These are phyloP conservation scores for Thelonectria olida DNA, from an alignment of 2,329 filamentous ascomycete genomes.

Conservation along the genomic window DNA sequence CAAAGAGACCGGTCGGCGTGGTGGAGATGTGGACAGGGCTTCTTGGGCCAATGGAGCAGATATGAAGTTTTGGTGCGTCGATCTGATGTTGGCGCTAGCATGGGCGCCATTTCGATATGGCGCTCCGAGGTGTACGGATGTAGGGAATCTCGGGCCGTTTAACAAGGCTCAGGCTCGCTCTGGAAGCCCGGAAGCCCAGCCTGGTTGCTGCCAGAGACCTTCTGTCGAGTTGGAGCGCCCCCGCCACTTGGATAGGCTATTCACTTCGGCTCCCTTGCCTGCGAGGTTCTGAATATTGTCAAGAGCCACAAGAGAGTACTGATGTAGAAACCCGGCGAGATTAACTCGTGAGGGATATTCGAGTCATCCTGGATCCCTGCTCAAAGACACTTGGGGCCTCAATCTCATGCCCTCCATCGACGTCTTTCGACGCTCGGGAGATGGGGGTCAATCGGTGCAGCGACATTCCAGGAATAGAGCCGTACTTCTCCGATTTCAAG, in stretches of 20 bases:
- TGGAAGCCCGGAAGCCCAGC: neutral
- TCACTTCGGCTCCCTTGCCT: neutral
- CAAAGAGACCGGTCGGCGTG: conserved; percentile 9
- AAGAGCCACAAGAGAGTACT: neutral
- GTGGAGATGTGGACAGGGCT: conserved; percentile 13
- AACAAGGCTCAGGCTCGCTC: neutral
- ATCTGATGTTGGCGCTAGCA: conserved; percentile 33
- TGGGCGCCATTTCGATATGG: neutral
- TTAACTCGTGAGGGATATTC: conserved; percentile 19
- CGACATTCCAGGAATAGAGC: neutral
- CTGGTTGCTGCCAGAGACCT: neutral
- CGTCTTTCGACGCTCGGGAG: neutral
- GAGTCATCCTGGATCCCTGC: conserved; percentile 8
- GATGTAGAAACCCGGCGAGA: neutral
- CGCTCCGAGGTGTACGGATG: neutral
- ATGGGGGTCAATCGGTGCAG: neutral
- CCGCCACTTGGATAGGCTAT: neutral
- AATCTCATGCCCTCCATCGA: neutral
- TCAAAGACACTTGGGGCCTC: neutral
- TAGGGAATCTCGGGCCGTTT: neutral
- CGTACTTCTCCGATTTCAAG: conserved; percentile 10
- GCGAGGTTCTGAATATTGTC: neutral
- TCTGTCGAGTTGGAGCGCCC: neutral
- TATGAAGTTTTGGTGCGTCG: conserved; percentile 18
- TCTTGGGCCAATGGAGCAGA: conserved; percentile 22